These are phyloP conservation scores for Suillus decipiens DNA, from an alignment of 768 basidiomycete species.

Conservation along the genomic window DNA sequence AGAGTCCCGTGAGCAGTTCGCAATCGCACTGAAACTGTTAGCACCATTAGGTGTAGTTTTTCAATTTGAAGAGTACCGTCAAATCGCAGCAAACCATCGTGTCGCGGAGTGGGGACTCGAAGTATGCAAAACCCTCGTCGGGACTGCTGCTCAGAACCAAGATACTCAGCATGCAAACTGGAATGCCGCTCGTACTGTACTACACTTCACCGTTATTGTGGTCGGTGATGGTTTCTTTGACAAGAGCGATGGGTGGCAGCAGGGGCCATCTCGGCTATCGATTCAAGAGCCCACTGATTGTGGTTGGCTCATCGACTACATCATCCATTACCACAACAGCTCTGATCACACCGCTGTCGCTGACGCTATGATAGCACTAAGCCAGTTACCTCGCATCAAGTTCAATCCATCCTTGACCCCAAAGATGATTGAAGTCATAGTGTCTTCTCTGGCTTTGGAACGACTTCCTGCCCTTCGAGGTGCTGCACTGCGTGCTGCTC, in stretches of 20 bases:
- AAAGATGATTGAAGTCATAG: not conserved
- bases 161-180: conserved; percentile 5
- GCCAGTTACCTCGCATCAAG: not conserved
- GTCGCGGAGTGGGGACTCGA: conserved; percentile 8
- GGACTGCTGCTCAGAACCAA: not conserved
- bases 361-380: conserved; percentile 11
- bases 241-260: not conserved
- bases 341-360: conserved; percentile 4
- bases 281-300: not conserved
- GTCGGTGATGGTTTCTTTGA: not conserved
- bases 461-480: not conserved
- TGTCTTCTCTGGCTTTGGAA: conserved; percentile 7
- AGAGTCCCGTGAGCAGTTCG: not conserved
- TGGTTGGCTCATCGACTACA: conserved; percentile 10
- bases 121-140: conserved; percentile 6
- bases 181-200: conserved; percentile 2
- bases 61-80: conserved; percentile 8
- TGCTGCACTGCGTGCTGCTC: conserved; percentile 7
- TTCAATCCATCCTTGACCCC: not conserved
- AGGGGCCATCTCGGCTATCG: not conserved
- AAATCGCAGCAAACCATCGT: conserved; percentile 2
- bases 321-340: not conserved
- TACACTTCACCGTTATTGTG: conserved; percentile 9
- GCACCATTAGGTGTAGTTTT: conserved; percentile 11
- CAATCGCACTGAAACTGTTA: conserved; percentile 6